Percentiles rank a stretch among this genome's conserved stretches.
Evolutionary conservation across 805 yeast species (phyloP).

Genomic region (Cyberlindnera euphorbiiphila): DNA sequence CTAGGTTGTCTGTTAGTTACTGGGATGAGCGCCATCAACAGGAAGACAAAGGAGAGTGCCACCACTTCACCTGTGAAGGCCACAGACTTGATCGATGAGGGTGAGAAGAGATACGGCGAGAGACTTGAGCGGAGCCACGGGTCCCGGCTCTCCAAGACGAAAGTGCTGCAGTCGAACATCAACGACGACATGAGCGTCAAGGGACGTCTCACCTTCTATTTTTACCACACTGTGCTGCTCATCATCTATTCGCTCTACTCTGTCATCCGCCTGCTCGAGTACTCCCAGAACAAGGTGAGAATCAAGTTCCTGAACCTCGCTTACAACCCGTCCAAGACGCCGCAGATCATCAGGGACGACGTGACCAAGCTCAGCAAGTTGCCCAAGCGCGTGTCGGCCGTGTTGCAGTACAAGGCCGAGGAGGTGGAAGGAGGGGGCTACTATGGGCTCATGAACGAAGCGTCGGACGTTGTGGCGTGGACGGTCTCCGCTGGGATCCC

Average conservation of each 20-base stretch:
- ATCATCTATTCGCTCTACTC: constrained; percentile 54
- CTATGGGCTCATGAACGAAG: constrained; percentile 73
- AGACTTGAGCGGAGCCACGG: too few relatives aligned
- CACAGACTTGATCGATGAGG: background rate
- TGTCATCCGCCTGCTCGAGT: constrained; percentile 49
- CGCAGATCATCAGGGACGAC: constrained; percentile 83
- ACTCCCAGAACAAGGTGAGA: constrained; percentile 45
- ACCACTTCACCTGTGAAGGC: background rate
- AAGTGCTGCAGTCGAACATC: background rate
- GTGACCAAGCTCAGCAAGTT: constrained; percentile 67
- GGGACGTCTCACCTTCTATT: constrained; percentile 17
- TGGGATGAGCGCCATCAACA: too few relatives aligned
- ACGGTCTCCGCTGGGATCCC: constrained; percentile 83
- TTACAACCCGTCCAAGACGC: constrained; percentile 70
- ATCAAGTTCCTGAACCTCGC: constrained; percentile 59
- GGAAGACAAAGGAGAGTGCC: background rate
- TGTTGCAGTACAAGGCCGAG: constrained; percentile 68
- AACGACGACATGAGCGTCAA: constrained; percentile 3
- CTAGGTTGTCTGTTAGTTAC: too few relatives aligned
- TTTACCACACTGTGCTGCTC: constrained; percentile 35
- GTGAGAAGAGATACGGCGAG: background rate
- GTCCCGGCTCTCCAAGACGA: too few relatives aligned
- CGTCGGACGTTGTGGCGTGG: constrained; percentile 83
- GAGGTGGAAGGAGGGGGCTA: constrained; percentile 88
- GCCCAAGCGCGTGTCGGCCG: constrained; percentile 72